Evolutionary conservation across 306 rosid genomes (phyloP).

Genomic region (Vigna reflexopilosa): DNA sequence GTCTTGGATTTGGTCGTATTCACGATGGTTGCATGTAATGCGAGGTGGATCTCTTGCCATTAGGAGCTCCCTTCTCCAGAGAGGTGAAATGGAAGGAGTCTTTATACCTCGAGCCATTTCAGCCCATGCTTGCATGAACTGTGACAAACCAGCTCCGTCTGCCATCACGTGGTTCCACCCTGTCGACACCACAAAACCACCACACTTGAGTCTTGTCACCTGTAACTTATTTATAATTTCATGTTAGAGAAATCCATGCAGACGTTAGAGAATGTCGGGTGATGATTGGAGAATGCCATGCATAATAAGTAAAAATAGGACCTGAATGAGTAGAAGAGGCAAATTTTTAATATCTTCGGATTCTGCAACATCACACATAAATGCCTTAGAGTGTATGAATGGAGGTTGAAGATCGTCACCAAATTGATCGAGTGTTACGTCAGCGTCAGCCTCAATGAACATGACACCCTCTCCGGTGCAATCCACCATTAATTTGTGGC

Average conservation of each 20-base stretch:
- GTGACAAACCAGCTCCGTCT: conserved; percentile 31
- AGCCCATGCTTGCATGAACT: conserved; percentile 30
- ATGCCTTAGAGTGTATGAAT: conserved; percentile 44
- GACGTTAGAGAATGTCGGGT: too few relatives aligned
- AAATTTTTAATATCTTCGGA: conserved; percentile 35
- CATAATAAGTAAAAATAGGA: background rate
- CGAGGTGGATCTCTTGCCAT: conserved; percentile 45
- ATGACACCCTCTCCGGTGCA: conserved; percentile 57
- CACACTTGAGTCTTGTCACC: conserved; percentile 51
- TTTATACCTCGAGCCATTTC: conserved; percentile 46
- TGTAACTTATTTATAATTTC: background rate
- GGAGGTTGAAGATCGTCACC: conserved; percentile 53
- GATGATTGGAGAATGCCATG: too few relatives aligned
- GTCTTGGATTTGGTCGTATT: conserved; percentile 13
- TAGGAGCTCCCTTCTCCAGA: conserved; percentile 49
- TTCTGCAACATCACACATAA: conserved; percentile 52
- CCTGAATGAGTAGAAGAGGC: conserved; percentile 58
- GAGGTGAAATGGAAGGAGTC: conserved; percentile 38
- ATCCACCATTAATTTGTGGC: conserved; percentile 49
- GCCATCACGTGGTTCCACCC: conserved; percentile 38
- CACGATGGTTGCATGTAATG: conserved; percentile 43
- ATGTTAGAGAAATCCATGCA: too few relatives aligned
- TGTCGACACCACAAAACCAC: conserved; percentile 40
- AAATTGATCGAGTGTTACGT: conserved; percentile 48
- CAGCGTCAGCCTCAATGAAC: conserved; percentile 59